Evolutionary conservation across 768 basidiomycete species (phyloP), one percentile per base, ranked within the genome.

Genomic region (Saitozyma sp.): DNA sequence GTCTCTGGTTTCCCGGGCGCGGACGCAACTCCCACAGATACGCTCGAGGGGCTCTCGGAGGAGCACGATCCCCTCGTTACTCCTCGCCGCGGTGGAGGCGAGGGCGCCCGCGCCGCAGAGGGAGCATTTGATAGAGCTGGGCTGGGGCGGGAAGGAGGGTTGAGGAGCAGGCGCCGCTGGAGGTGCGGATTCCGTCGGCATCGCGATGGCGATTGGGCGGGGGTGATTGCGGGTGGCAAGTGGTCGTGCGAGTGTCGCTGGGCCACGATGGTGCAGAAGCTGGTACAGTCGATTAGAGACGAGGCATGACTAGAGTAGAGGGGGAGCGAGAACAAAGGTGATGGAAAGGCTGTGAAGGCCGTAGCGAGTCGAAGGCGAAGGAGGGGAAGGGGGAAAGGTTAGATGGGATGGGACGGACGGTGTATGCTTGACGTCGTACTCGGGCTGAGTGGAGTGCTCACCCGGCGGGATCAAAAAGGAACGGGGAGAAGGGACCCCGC

Each of bases 161-260:
- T 54, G 55, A 55, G 14, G 53, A 58, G 19, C 14, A 17, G 20
- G 40, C 41, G 42, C 20, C 11, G 17, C 54, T 9, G 61, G 61
- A 45, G 67, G 52, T 37, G 67, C 57, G n/a, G 74, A 70, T 69
- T 76, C 75, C 8, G 75, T 54, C 29, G 75, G 75, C 72, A 76
- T 74, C 54, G 54, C 29, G 29, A 29, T 29, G 29, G 29, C 29
- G 29, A 29, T 29, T 29, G 5, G 29, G 29, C 29, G 29, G 29
- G 29, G 29, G 29, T 29, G 29, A 29, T 29, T 29, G 29, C 29
- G 29, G 29, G 20, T 40, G 54, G 40, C 8, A 40, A 41, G 54
- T 52, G 51, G 45, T 17, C n/a, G 45, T 46, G 2, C 29, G 29
- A 5, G 29, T 29, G 29, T 29, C 29, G 29, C 29, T 29, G 29